These are phyloP conservation scores for Monosporascus sp. DNA, from an alignment of 2,329 filamentous ascomycete species.

Conservation along the genomic window DNA sequence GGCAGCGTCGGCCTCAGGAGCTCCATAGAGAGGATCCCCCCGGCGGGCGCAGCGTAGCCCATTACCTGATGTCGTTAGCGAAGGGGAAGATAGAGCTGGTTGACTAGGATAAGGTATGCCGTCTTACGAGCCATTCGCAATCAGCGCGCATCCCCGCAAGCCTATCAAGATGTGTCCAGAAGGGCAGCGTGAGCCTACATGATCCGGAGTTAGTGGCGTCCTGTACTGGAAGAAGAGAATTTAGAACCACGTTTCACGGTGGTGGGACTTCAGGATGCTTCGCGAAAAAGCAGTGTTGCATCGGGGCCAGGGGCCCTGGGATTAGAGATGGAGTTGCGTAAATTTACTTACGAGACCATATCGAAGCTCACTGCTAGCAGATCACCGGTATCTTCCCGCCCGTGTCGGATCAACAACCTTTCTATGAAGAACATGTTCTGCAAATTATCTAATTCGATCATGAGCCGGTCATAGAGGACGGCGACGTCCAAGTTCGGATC, in stretches of 20 bases:
- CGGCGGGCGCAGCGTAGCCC: conserved; percentile 43
- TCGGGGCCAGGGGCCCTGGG: not conserved
- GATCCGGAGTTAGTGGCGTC: too few relatives aligned
- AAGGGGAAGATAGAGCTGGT: not conserved
- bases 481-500: conserved; percentile 22
- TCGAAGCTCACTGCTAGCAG: conserved; percentile 41
- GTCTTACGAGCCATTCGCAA: conserved; percentile 44
- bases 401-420: conserved; percentile 44
- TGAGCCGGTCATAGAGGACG: conserved; percentile 36
- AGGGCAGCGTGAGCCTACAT: conserved; percentile 31
- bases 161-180: conserved; percentile 45
- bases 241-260: not conserved
- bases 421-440: conserved; percentile 56
- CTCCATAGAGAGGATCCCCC: conserved; percentile 45
- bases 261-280: not conserved
- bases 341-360: conserved; percentile 30
- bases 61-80: conserved; percentile 31
- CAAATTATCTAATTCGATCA: conserved; percentile 44
- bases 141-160: conserved; percentile 35
- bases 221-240: too few relatives aligned
- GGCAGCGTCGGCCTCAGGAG: conserved; percentile 37
- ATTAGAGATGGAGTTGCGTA: not conserved
- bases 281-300: too few relatives aligned
- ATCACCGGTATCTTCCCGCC: conserved; percentile 30
- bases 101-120: not conserved